These are phyloP conservation scores for Epichloe gansuensis DNA, from an alignment of 2,329 filamentous ascomycete genomes.

Conservation along the genomic window DNA sequence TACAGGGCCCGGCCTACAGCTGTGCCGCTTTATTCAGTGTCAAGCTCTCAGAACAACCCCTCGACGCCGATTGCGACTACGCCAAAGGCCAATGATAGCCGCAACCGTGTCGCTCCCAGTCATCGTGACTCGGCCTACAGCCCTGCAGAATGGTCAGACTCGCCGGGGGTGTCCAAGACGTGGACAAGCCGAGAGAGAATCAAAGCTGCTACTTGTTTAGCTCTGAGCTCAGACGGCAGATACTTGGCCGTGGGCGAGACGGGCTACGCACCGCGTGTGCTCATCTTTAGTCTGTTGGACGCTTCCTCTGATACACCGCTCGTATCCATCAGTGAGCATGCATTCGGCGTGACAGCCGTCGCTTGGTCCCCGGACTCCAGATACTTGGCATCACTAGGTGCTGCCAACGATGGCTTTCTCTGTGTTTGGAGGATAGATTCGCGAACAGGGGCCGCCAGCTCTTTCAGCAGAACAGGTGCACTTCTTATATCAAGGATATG, in stretches of 20 bases:
- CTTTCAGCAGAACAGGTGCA: slow-evolving; percentile 82
- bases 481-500: slow-evolving; percentile 73
- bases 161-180: slow-evolving; percentile 46
- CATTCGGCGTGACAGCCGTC: slow-evolving; percentile 75
- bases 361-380: slow-evolving; percentile 81
- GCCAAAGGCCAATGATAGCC: slow-evolving; percentile 50
- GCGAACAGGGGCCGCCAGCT: slow-evolving; percentile 69
- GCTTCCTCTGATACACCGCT: slow-evolving; percentile 68
- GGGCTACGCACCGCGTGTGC: slow-evolving; percentile 79
- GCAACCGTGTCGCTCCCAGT: slow-evolving; percentile 38
- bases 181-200: slow-evolving; percentile 87
- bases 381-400: slow-evolving; percentile 78
- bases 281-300: slow-evolving; percentile 79
- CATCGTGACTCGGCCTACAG: slow-evolving; percentile 36
- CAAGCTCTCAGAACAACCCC: slow-evolving; percentile 37
- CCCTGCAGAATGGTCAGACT: slow-evolving; percentile 45
- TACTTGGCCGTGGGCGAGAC: slow-evolving; percentile 91
- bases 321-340: slow-evolving; percentile 78
- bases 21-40: slow-evolving; percentile 47
- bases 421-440: slow-evolving; percentile 81
- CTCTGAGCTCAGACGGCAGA: slow-evolving; percentile 74
- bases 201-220: slow-evolving; percentile 85
- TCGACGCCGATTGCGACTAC: slow-evolving; percentile 37
- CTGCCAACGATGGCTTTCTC: slow-evolving; percentile 83
- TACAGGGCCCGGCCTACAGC: slow-evolving; percentile 76